Base-by-base conservation (phyloP, 805 yeast species). In the Clavispora fructus region DNA sequence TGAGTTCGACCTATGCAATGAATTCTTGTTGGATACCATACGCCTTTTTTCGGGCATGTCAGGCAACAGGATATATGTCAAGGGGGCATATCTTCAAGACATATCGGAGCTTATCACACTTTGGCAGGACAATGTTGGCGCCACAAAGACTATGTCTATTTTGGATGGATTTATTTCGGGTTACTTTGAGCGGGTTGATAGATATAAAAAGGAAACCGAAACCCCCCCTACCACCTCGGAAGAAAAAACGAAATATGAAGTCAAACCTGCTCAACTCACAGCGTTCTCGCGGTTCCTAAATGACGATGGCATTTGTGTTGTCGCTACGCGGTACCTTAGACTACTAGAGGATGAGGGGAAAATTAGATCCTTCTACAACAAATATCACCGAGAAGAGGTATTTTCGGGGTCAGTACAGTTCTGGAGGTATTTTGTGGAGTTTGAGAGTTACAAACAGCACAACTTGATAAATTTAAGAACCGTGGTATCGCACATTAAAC, bases 351-450 rank as follows among this genome's bases (percentile, higher is more conserved):
- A 43, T 12, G 29, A 45, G 2, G 32, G 12, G 3, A 28, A 40
- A 27, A 48, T 59, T 13, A 52, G 71, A 25, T 47, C 47, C n/a
- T 61, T 69, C 39, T 70, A 62, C 55, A 67, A 67, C 49, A 53
- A 48, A 19, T 53, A 56, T 44, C 55, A 61, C 48, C 46, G 46
- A 4, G 60, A 69, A 29, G 51, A 57, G 1, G 56, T 64, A 3
- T 56, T 82, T 12, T 63, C 63, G 39, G 56, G 64, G 6, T 75
- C 80, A 1, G 61, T 62, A 6, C 55, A 70, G 17, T 85, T 82
- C 54, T 85, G 90, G 90, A 57, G 62, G 10, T 71, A 74, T 35
- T 80, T 65, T 49, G 73, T 83, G 49, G 76, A 78, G 40, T 80
- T 76, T 54, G 85, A 83, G 50, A 71, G 64, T 7, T 13, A 69